These are phyloP conservation scores for Dictyostelium purpureum DNA, from an alignment of 78 protist genomes.

Conservation along the genomic window DNA sequence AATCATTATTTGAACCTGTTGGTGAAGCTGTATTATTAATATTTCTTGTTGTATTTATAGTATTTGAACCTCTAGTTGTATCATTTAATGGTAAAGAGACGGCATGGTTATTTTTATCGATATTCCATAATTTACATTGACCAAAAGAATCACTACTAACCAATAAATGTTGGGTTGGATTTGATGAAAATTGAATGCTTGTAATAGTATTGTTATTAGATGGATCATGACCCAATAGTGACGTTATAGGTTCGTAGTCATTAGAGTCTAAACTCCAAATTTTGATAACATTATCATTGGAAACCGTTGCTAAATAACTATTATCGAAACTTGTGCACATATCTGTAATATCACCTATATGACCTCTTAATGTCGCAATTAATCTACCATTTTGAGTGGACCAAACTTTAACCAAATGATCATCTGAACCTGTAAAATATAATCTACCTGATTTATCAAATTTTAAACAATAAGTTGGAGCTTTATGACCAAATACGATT, in stretches of 20 bases:
- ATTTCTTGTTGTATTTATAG: neutral
- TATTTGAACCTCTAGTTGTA: neutral
- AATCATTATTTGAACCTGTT: neutral
- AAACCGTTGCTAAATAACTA: neutral
- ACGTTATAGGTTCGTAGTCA: neutral
- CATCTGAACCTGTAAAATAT: slow-evolving; percentile 56
- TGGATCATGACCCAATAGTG: slow-evolving; percentile 22
- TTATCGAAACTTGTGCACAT: slow-evolving; percentile 55
- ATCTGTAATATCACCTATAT: slow-evolving; percentile 73
- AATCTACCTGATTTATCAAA: slow-evolving; percentile 48
- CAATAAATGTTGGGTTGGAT: neutral
- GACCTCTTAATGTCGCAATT: slow-evolving; percentile 20
- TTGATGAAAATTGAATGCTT: slow-evolving; percentile 34
- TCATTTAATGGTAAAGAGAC: neutral
- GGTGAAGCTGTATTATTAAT: neutral
- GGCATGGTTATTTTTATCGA: slow-evolving; percentile 15
- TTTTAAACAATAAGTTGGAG: slow-evolving; percentile 61
- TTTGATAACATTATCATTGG: slow-evolving; percentile 50
- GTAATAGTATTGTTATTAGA: slow-evolving; percentile 16
- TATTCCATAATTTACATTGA: slow-evolving; percentile 41
- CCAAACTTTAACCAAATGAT: slow-evolving; percentile 67
- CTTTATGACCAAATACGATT: slow-evolving; percentile 41
- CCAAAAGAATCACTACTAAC: slow-evolving; percentile 53
- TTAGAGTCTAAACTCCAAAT: slow-evolving; percentile 28
- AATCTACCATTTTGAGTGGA: slow-evolving; percentile 47